phyloP scores from a whole-genome alignment of 805 yeast genomes.

The Suhomyces vadensis region DNA sequence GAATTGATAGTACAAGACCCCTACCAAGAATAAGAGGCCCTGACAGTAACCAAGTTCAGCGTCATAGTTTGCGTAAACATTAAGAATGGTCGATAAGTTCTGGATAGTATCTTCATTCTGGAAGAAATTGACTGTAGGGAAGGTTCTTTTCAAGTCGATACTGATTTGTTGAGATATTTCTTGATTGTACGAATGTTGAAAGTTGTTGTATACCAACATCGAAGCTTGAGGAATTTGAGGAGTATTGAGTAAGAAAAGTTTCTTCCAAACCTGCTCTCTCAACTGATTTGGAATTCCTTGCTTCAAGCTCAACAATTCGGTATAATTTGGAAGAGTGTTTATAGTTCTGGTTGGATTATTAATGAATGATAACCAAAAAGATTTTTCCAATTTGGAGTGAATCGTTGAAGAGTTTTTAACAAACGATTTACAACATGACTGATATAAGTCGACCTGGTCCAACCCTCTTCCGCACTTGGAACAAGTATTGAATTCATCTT shows the following conservation, averaged over 20 bases:
- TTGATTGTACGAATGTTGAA: constrained; percentile 43
- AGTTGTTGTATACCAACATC: constrained; percentile 34
- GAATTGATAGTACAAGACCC: constrained; percentile 50
- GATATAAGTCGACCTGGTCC: constrained; percentile 11
- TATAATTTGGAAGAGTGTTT: constrained; percentile 48
- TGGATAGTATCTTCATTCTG: constrained; percentile 42
- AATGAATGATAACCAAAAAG: constrained; percentile 48
- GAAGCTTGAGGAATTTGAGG: constrained; percentile 37
- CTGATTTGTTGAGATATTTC: constrained; percentile 46
- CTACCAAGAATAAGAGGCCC: constrained; percentile 63
- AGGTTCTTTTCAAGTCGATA: constrained; percentile 61
- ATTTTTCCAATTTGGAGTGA: constrained; percentile 31
- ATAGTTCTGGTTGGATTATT: constrained; percentile 46
- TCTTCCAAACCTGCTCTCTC: constrained; percentile 47
- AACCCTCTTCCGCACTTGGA: constrained; percentile 29
- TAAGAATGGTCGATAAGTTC: constrained; percentile 53
- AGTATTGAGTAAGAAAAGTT: constrained; percentile 32
- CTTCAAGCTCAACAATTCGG: constrained; percentile 43
- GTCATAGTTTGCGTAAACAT: constrained; percentile 65
- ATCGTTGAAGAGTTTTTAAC: constrained; percentile 18
- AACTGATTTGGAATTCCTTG: constrained; percentile 48
- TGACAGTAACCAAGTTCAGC: constrained; percentile 69
- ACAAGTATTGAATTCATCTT: constrained; percentile 37
- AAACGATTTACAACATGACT: constrained; percentile 27
- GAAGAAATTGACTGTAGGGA: constrained; percentile 55